Conservation (phyloP, 1,284 basidiomycete genomes). For the Inonotus obliquus region DNA sequence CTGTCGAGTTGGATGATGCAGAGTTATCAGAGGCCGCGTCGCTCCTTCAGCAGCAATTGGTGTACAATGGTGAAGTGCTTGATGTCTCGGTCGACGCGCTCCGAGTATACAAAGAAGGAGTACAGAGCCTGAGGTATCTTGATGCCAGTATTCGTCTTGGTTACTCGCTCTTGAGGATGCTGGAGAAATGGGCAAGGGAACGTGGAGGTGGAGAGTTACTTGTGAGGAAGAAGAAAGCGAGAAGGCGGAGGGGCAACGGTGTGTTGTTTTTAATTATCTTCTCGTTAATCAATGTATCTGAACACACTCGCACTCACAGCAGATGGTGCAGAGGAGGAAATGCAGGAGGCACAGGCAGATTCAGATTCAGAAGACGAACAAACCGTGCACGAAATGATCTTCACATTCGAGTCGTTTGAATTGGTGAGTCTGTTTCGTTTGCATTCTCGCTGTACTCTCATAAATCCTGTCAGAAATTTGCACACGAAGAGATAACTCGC, state of each 20-base stretch:
- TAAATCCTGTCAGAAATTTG: conserved; percentile 61
- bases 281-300: background rate
- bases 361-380: conserved; percentile 46
- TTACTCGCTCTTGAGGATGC: conserved; percentile 77
- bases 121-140: conserved; percentile 70
- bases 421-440: conserved; percentile 48
- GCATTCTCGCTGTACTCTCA: conserved; percentile 8
- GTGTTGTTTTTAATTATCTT: conserved; percentile 13
- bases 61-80: conserved; percentile 91
- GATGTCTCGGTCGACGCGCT: conserved; percentile 80
- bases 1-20: conserved; percentile 37
- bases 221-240: conserved; percentile 67
- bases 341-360: conserved; percentile 51
- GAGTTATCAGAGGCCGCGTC: conserved; percentile 71
- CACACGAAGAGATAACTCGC: conserved; percentile 74
- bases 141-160: conserved; percentile 80
- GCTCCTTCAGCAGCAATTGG: conserved; percentile 79
- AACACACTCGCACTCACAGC: conserved; percentile 1
- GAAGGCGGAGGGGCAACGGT: conserved; percentile 48
- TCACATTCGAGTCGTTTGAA: conserved; percentile 87
- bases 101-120: conserved; percentile 69
- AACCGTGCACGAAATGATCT: conserved; percentile 75
- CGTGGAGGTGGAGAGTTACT: conserved; percentile 57
- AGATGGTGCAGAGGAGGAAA: conserved; percentile 49
- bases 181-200: conserved; percentile 81